Conservation (phyloP, 441 rosid genomes). For the Raphanus hybrid region DNA sequence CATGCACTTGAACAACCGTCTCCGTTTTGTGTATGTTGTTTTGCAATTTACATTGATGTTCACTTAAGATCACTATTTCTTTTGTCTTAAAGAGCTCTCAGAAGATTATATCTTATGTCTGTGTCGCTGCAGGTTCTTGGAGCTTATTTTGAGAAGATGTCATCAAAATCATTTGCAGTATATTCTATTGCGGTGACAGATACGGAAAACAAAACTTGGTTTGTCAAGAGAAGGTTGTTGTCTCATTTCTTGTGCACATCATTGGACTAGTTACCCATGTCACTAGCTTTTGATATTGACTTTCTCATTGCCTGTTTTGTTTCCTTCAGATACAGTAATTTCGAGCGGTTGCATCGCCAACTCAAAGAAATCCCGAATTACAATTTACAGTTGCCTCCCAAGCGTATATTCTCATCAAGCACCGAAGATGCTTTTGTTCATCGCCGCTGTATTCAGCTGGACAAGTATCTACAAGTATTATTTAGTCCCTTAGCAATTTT, state of each 20-base stretch:
- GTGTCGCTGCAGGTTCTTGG: constrained; percentile 76
- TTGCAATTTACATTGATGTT: constrained; percentile 12
- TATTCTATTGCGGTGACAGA: constrained; percentile 96
- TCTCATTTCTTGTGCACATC: constrained; percentile 35
- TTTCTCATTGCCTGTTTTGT: constrained; percentile 21
- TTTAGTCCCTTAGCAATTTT: constrained; percentile 24
- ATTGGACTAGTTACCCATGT: constrained; percentile 24
- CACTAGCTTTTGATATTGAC: constrained; percentile 26
- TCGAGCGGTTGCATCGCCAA: constrained; percentile 88
- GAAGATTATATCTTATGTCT: constrained; percentile 22
- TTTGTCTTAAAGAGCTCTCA: constrained; percentile 21
- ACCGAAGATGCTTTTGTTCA: constrained; percentile 98
- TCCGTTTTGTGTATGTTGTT: constrained; percentile 23
- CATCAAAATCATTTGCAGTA: constrained; percentile 96
- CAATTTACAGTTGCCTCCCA: constrained; percentile 95
- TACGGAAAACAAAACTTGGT: constrained; percentile 80
- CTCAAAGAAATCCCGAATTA: constrained; percentile 98
- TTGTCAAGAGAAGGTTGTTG: constrained; percentile 93
- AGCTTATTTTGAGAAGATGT: constrained; percentile 92
- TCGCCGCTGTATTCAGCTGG: constrained; percentile 98
- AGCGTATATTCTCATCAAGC: constrained; percentile 99
- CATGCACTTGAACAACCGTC: constrained; percentile 30
- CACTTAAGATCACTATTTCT: constrained; percentile 4
- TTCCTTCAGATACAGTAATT: constrained; percentile 86
- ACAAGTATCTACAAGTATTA: constrained; percentile 85